Percentiles rank a stretch among this genome's conserved stretches.
Conservation (phyloP, 2,329 filamentous ascomycete genomes). For the Tolypocladium album region DNA sequence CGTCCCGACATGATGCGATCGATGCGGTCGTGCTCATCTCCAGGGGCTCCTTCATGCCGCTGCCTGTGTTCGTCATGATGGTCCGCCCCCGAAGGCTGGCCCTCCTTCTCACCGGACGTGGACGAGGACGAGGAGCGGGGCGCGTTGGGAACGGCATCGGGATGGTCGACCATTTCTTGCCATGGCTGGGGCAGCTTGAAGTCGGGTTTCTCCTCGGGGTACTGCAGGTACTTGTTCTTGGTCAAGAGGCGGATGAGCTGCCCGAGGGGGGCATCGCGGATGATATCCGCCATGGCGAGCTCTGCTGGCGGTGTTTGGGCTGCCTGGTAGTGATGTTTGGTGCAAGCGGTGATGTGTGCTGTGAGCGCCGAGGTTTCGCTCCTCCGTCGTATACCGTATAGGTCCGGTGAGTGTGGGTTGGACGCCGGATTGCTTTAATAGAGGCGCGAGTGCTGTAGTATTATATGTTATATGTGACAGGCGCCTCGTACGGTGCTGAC, state of each 20-base stretch:
- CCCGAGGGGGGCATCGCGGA: constrained; percentile 48
- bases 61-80: neutral
- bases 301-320: neutral
- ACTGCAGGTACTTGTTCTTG: constrained; percentile 39
- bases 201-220: constrained; percentile 47
- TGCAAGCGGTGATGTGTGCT: neutral
- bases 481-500: neutral
- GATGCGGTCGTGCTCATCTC: constrained; percentile 4
- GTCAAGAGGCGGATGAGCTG: constrained; percentile 46
- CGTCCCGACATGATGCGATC: constrained; percentile 12
- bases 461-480: neutral
- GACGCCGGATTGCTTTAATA: neutral
- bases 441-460: neutral
- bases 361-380: neutral
- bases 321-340: neutral
- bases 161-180: constrained; percentile 22
- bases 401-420: neutral
- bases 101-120: neutral
- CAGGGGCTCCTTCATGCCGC: neutral
- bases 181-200: constrained; percentile 38
- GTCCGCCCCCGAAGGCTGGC: neutral
- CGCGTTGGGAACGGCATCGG: constrained; percentile 9
- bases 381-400: neutral
- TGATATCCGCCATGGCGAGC: constrained; percentile 15
- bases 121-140: constrained; percentile 2